A percentile compares a stretch with the other conserved stretches of the same genome.
These are phyloP conservation scores for Xylogone sp. DNA, from an alignment of 2,329 filamentous ascomycete genomes.

Conservation along the genomic window DNA sequence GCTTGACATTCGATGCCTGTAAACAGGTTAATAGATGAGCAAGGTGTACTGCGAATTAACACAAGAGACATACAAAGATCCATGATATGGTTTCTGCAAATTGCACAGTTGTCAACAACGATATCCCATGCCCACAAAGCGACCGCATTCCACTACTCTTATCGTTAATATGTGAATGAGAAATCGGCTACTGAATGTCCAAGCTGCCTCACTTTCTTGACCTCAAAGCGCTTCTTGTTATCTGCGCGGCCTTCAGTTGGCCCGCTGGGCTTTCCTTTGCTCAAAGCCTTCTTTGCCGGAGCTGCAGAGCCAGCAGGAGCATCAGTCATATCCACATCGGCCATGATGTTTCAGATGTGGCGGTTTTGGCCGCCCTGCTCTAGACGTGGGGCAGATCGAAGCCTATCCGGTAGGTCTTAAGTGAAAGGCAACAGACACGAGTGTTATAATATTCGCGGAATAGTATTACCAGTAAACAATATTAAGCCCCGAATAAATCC, in stretches of 20 bases:
- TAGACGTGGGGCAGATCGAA: not conserved
- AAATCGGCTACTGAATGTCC: not conserved
- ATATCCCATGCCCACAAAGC: conserved; percentile 99
- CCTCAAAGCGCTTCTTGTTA: conserved; percentile 92
- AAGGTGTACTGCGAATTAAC: too few relatives aligned
- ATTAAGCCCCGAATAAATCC: not conserved
- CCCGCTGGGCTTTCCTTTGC: conserved; percentile 44
- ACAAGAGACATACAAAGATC: conserved; percentile 89
- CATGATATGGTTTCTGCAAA: conserved; percentile 99
- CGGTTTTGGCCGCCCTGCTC: not conserved
- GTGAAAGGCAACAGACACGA: not conserved
- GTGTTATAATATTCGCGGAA: not conserved
- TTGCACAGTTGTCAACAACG: conserved; percentile 98
- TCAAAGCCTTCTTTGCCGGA: conserved; percentile 49
- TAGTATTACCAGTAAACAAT: not conserved
- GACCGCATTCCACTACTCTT: conserved; percentile 90
- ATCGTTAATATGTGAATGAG: conserved; percentile 5
- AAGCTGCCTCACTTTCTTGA: conserved; percentile 76
- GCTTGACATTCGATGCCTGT: conserved; percentile 96
- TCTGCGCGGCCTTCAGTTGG: conserved; percentile 50
- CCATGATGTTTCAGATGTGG: conserved; percentile 53
- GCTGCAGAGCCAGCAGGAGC: conserved; percentile 55
- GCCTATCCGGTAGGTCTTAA: not conserved
- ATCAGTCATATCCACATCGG: conserved; percentile 96
- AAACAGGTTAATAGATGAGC: not conserved